These are phyloP conservation scores for Acacia pycnantha DNA, from an alignment of 331 rosid genomes.

Conservation along the genomic window DNA sequence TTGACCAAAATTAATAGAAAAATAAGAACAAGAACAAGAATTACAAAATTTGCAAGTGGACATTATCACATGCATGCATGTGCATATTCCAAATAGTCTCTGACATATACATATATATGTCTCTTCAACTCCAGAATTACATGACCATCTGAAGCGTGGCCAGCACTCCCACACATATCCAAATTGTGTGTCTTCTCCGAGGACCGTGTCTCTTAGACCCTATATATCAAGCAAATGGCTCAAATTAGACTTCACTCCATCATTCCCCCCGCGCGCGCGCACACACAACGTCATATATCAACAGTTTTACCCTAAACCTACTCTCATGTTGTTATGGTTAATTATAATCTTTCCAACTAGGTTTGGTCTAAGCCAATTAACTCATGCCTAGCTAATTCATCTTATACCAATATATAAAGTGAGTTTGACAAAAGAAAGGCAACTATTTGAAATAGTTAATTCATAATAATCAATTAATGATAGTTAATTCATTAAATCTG, in stretches of 20 bases:
- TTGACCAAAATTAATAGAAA: background rate
- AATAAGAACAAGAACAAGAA: background rate
- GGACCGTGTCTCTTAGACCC: slow-evolving; percentile 36
- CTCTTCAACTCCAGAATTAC: background rate
- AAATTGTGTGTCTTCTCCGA: slow-evolving; percentile 13
- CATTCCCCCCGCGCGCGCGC: too few species aligned
- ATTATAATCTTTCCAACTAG: background rate
- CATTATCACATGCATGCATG: background rate
- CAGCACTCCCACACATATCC: slow-evolving; percentile 21
- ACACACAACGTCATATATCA: too few species aligned
- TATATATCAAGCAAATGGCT: slow-evolving; percentile 25
- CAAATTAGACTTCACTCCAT: too few species aligned
- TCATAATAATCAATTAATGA: too few species aligned
- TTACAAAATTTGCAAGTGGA: background rate
- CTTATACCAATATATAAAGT: background rate
- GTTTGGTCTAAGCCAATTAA: background rate
- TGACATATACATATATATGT: too few species aligned
- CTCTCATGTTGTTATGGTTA: too few species aligned
- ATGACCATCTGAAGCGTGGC: slow-evolving; percentile 23
- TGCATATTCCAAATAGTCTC: slow-evolving; percentile 7
- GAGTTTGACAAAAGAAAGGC: background rate
- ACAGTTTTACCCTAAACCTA: too few species aligned
- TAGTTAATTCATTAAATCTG: too few species aligned
- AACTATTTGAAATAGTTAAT: background rate
- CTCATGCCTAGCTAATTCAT: background rate